Evolutionary conservation across 2,329 filamentous ascomycete species (phyloP), one percentile per base, ranked within the genome.

Genomic region (Plenodomus tracheiphilus): DNA sequence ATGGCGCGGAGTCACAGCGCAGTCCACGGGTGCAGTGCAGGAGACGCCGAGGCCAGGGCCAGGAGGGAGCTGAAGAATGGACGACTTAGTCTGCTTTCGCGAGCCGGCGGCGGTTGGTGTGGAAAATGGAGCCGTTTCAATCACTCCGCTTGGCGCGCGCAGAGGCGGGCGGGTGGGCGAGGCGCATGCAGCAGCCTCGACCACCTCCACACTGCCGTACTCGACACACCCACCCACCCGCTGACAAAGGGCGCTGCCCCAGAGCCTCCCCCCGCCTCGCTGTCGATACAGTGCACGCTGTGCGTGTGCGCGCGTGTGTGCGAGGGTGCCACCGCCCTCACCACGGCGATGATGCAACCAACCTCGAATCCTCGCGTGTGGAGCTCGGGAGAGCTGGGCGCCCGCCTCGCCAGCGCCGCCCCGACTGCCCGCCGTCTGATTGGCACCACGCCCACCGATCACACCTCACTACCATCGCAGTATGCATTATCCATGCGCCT

Each of bases 71-170:
- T 25, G 35, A 37, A 45, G 32, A 46, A 38, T 20, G 20, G 30
- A 13, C 34, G 35, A 20, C 30, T 30, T 32, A 32, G 28, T 32
- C 28, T 32, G 28, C 28, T 32, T 21, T 22, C 11, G 37, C 39
- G 19, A 43, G 40, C 38, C 22, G 41, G 39, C 11, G 53, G 49
- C 43, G 43, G 46, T 35, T 49, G 49, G 52, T 39, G 51, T 52
- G 42, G 20, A 53, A 58, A 56, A 55, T 51, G 39, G 49, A 49
- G 44, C 52, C 49, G 54, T 48, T 48, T 48, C 46, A 37, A 45
- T 50, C 43, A 32, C 35, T 39, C 46, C 43, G 46, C 54, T 57
- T 54, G 53, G 53, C 49, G 49, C 42, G 41, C 53, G 9, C 9
- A 51, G 41, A 39, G 39, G 46, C 30, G 45, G 43, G 43, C 30